Percentiles rank a stretch among this genome's conserved stretches.
These are phyloP conservation scores for Pyrenochaeta sp. DNA, from an alignment of 2,329 filamentous ascomycete genomes.

Conservation along the genomic window DNA sequence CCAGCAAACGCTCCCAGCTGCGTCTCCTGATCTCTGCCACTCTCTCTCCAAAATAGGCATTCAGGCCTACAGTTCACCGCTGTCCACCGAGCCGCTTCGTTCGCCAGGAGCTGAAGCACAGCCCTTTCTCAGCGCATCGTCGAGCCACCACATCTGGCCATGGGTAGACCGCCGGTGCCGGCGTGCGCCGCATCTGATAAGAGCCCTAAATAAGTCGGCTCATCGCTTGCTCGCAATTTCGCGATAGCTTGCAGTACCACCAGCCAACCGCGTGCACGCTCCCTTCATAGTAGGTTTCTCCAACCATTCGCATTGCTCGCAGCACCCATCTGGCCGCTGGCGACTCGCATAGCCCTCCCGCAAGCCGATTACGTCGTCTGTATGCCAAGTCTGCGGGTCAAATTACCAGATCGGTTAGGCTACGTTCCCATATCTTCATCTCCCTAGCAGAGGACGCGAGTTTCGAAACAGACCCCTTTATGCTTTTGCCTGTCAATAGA, in stretches of 20 bases:
- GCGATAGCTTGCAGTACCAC: not conserved
- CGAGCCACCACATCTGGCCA: conserved; percentile 1
- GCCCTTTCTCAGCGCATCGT: conserved; percentile 6
- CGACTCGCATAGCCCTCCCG: not conserved
- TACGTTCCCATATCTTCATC: not conserved
- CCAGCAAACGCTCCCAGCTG: not conserved
- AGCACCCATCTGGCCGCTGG: not conserved
- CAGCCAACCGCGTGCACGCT: not conserved
- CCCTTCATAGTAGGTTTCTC: conserved; percentile 3
- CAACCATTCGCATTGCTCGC: conserved; percentile 1
- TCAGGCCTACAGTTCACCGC: not conserved
- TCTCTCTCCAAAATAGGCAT: not conserved
- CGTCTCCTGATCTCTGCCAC: not conserved
- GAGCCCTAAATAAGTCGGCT: not conserved
- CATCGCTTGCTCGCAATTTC: not conserved
- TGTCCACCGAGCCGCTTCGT: not conserved
- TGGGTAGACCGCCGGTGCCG: conserved; percentile 6
- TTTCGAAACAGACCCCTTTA: not conserved
- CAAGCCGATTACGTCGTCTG: conserved; percentile 11
- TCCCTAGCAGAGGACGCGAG: not conserved
- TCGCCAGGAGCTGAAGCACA: not conserved
- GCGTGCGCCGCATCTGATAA: conserved; percentile 20
- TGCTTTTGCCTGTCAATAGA: not conserved
- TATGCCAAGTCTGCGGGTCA: not conserved
- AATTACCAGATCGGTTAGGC: not conserved